Percentiles rank a stretch among this genome's conserved stretches.
Conservation (phyloP, 805 yeast species). For the Wickerhamomyces bisporus region DNA sequence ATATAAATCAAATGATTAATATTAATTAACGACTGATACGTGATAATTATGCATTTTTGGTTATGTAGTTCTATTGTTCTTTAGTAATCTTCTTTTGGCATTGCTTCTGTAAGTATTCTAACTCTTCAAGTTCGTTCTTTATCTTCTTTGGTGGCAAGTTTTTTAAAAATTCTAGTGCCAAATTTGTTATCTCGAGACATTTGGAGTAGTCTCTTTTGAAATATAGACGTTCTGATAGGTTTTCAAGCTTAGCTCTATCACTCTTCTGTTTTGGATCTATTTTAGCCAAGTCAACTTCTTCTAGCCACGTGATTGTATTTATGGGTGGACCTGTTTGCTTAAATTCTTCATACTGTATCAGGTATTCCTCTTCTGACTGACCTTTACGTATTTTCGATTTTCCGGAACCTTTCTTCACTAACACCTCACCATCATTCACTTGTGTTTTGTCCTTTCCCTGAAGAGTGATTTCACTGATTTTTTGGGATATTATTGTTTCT, state of each 20-base stretch:
- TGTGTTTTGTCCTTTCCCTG: slow-evolving; percentile 17
- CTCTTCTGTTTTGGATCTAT: slow-evolving; percentile 39
- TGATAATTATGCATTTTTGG: too few species aligned
- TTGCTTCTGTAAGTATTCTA: slow-evolving; percentile 38
- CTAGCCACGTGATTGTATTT: slow-evolving; percentile 42
- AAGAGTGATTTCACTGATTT: neutral
- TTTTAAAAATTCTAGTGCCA: slow-evolving; percentile 30
- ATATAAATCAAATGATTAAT: slow-evolving; percentile 9
- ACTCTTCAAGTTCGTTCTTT: slow-evolving; percentile 46
- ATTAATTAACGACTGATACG: too few species aligned
- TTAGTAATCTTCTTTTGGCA: slow-evolving; percentile 27
- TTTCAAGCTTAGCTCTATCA: slow-evolving; percentile 49
- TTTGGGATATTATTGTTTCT: neutral
- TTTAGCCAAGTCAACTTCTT: slow-evolving; percentile 21
- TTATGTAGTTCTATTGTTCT: too few species aligned
- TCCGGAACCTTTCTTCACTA: slow-evolving; percentile 42
- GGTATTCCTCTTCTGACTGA: slow-evolving; percentile 63
- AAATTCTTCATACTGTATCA: slow-evolving; percentile 46
- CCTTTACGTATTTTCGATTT: slow-evolving; percentile 53
- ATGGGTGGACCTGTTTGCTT: slow-evolving; percentile 51
- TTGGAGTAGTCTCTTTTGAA: slow-evolving; percentile 44
- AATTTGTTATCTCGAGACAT: slow-evolving; percentile 43
- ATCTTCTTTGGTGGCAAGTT: slow-evolving; percentile 35
- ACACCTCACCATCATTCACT: slow-evolving; percentile 32
- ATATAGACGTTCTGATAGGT: slow-evolving; percentile 60